A percentile compares a stretch with the other conserved stretches of the same genome.
Conservation (phyloP, 768 basidiomycete genomes). For the Panaeolus cyanescens region DNA sequence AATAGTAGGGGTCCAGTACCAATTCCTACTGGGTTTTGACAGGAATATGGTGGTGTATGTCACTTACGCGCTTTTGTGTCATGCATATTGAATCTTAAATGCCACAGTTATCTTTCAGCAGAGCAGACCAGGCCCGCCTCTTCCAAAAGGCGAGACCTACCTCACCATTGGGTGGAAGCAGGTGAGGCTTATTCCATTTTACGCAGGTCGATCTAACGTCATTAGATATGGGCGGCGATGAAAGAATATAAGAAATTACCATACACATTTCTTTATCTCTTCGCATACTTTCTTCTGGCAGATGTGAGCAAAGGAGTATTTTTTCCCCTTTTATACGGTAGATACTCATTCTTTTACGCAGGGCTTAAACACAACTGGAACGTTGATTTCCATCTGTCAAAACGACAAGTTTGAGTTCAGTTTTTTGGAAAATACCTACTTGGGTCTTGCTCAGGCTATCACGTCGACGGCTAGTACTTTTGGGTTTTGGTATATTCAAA, state of each 20-base stretch:
- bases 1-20: conserved; percentile 39
- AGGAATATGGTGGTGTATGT: conserved; percentile 89
- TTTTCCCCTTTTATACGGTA: neutral
- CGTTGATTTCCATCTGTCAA: conserved; percentile 74
- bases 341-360: conserved; percentile 26
- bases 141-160: conserved; percentile 78
- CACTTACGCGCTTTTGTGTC: too few species aligned
- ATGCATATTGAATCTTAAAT: too few species aligned
- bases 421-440: conserved; percentile 80
- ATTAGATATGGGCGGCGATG: conserved; percentile 75
- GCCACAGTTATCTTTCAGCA: conserved; percentile 79
- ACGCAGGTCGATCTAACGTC: too few species aligned
- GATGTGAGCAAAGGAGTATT: conserved; percentile 47
- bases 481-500: conserved; percentile 84
- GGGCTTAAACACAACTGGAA: conserved; percentile 82
- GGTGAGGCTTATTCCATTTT: conserved; percentile 42
- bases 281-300: conserved; percentile 77
- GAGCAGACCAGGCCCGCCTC: conserved; percentile 76
- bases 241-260: conserved; percentile 80
- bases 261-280: conserved; percentile 79
- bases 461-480: conserved; percentile 73
- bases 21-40: conserved; percentile 77
- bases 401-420: conserved; percentile 82
- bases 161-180: conserved; percentile 88
- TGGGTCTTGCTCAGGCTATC: conserved; percentile 74